Conservation (phyloP, 2,329 filamentous ascomycete species). For the Paracamarosporium sp. region DNA sequence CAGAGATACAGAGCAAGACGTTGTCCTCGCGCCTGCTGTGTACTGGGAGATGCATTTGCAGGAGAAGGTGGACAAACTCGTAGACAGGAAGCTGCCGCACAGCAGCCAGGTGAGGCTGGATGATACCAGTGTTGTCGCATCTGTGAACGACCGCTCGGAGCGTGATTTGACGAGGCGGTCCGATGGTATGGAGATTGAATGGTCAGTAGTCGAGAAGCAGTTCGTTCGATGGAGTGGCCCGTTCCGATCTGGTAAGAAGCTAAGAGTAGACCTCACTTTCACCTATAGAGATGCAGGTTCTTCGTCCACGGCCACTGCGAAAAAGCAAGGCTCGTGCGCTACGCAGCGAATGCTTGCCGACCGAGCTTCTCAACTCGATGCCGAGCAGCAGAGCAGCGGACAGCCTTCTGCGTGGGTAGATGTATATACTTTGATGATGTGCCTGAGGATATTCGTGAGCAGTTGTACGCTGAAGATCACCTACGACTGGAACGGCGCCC, state of each 20-base stretch:
- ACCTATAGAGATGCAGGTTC: conserved; percentile 12
- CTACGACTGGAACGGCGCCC: conserved; percentile 27
- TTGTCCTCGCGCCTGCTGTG: conserved; percentile 10
- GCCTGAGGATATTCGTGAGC: conserved; percentile 36
- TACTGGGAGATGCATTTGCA: conserved; percentile 11
- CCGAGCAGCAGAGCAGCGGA: conserved; percentile 13
- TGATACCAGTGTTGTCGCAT: conserved; percentile 12
- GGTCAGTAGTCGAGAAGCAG: conserved; percentile 10
- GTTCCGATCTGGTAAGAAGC: conserved; percentile 7
- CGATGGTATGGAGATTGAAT: conserved; percentile 11
- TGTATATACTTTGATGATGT: conserved; percentile 41
- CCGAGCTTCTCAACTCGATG: not conserved
- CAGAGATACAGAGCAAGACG: conserved; percentile 14
- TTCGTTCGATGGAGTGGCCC: conserved; percentile 6
- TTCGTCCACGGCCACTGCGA: not conserved
- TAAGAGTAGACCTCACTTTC: conserved; percentile 13
- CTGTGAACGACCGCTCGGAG: conserved; percentile 10
- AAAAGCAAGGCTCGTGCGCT: conserved; percentile 10
- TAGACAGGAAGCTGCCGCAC: conserved; percentile 9
- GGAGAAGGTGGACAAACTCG: conserved; percentile 11
- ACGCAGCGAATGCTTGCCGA: conserved; percentile 9
- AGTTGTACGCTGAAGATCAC: conserved; percentile 42
- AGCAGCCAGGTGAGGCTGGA: conserved; percentile 8
- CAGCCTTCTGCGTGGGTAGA: conserved; percentile 34
- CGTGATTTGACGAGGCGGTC: conserved; percentile 10